These are phyloP conservation scores for Fragaria nilgerrensis DNA, from an alignment of 306 rosid species.

Conservation along the genomic window DNA sequence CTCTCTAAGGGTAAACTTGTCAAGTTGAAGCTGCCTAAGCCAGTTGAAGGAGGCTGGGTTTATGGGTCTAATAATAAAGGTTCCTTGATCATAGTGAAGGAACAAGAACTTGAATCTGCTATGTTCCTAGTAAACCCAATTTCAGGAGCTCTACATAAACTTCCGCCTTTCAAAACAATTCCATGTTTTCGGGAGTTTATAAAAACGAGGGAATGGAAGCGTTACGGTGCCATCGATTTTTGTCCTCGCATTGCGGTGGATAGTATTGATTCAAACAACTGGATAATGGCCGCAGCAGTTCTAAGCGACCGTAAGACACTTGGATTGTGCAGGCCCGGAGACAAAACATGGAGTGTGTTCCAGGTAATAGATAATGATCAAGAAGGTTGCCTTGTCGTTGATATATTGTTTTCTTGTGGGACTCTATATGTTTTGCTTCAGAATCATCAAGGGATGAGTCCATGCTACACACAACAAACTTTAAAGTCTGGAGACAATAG, in stretches of 20 bases:
- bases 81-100: neutral
- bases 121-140: neutral
- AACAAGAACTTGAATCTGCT: neutral
- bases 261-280: neutral
- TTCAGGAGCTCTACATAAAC: neutral
- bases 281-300: neutral
- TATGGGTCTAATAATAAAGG: neutral
- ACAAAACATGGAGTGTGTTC: neutral
- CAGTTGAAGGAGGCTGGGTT: neutral
- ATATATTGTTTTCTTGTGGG: neutral
- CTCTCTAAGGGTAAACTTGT: neutral
- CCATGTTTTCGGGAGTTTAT: neutral
- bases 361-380: neutral
- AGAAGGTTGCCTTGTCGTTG: neutral
- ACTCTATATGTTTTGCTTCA: neutral
- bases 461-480: neutral
- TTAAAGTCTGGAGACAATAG: neutral
- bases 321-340: neutral
- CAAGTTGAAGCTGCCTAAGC: neutral
- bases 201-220: neutral
- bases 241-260: neutral
- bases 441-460: neutral
- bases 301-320: neutral
- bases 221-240: neutral
- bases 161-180: neutral